Conservation (phyloP, 441 rosid species). For the Omphalea diandra region DNA sequence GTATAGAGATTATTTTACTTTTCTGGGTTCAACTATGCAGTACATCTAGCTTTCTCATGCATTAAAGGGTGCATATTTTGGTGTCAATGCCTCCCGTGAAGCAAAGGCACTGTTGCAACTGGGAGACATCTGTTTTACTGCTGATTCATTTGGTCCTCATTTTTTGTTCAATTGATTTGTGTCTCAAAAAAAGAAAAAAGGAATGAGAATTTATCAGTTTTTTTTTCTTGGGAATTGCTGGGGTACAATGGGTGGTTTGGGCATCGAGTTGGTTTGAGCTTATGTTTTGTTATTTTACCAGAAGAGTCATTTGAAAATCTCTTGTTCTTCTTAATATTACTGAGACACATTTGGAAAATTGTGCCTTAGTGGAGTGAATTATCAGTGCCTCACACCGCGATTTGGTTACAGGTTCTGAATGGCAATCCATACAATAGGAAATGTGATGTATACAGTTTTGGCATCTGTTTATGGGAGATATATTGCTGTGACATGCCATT, state of each 20-base stretch:
- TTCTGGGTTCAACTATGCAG: neutral
- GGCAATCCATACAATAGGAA: slow-evolving; percentile 90
- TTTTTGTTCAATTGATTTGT: too few relatives aligned
- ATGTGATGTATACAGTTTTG: slow-evolving; percentile 95
- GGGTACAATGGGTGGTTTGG: neutral
- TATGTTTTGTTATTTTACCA: neutral
- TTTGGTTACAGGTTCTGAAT: slow-evolving; percentile 70
- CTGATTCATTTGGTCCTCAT: neutral
- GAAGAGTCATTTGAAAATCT: neutral
- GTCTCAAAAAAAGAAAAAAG: too few relatives aligned
- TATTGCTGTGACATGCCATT: slow-evolving; percentile 99
- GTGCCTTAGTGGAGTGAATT: slow-evolving; percentile 5
- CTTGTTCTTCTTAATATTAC: neutral
- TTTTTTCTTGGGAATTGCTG: neutral
- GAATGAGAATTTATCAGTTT: neutral
- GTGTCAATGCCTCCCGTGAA: neutral
- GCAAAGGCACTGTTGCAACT: neutral
- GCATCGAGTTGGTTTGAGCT: neutral
- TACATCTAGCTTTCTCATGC: neutral
- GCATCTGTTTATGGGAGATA: slow-evolving; percentile 96
- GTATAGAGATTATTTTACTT: slow-evolving; percentile 30
- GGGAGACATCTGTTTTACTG: neutral
- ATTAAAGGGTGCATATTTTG: neutral
- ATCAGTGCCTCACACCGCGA: slow-evolving; percentile 18
- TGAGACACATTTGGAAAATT: neutral